These are phyloP conservation scores for Metarhizium brunneum DNA, from an alignment of 2,329 filamentous ascomycete species.

Conservation along the genomic window DNA sequence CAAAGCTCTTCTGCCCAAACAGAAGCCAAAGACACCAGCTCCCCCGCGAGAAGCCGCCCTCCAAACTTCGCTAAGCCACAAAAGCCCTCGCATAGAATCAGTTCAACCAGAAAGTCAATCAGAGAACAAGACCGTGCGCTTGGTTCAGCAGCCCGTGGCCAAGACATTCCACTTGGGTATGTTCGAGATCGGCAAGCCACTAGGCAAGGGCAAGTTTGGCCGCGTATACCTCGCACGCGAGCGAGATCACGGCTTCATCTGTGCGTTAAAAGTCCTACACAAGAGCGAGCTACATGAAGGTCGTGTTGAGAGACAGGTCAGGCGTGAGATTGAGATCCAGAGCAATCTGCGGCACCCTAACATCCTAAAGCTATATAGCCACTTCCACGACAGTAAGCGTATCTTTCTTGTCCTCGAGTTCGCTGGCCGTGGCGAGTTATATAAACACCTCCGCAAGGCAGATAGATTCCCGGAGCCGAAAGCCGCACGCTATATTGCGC, in stretches of 20 bases:
- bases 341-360: conserved; percentile 63
- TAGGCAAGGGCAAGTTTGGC: conserved; percentile 67
- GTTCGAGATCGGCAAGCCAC: conserved; percentile 66
- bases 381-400: conserved; percentile 63
- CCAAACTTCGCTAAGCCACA: too few relatives aligned
- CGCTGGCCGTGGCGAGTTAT: conserved; percentile 55
- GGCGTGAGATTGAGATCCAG: conserved; percentile 65
- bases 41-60: too few relatives aligned
- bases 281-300: conserved; percentile 59
- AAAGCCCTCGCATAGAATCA: too few relatives aligned
- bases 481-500: conserved; percentile 61
- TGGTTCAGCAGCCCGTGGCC: not conserved
- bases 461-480: conserved; percentile 58
- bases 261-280: conserved; percentile 62
- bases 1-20: too few relatives aligned
- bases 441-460: conserved; percentile 60
- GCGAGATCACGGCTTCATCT: conserved; percentile 56
- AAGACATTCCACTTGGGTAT: conserved; percentile 36
- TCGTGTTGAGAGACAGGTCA: conserved; percentile 60
- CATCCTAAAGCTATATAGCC: conserved; percentile 51
- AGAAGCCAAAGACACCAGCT: too few relatives aligned
- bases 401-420: conserved; percentile 67
- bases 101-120: too few relatives aligned
- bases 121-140: not conserved
- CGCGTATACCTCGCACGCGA: conserved; percentile 64